Evolutionary conservation across 1,284 basidiomycete genomes (phyloP).

Genomic region (Ustilago nuda): DNA sequence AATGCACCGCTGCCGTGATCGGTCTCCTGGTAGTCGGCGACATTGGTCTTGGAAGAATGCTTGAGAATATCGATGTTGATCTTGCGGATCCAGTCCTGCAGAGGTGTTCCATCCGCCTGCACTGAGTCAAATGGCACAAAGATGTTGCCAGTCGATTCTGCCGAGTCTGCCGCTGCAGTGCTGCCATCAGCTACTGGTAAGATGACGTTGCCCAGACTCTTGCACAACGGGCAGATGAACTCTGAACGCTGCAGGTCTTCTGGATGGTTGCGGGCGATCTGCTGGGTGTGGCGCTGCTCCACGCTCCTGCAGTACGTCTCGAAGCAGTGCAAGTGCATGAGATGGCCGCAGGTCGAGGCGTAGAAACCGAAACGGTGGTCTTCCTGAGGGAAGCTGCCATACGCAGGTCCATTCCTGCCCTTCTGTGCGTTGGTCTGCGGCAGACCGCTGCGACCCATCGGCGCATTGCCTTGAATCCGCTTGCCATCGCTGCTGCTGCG

Average conservation of each 20-base stretch:
- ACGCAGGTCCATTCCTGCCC: slow-evolving; percentile 67
- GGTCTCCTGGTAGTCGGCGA: slow-evolving; percentile 58
- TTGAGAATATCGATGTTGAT: slow-evolving; percentile 69
- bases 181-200: slow-evolving; percentile 77
- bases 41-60: slow-evolving; percentile 54
- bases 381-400: slow-evolving; percentile 57
- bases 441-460: slow-evolving; percentile 28
- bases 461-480: slow-evolving; percentile 47
- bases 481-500: slow-evolving; percentile 53
- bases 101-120: slow-evolving; percentile 38
- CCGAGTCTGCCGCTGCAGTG: slow-evolving; percentile 4
- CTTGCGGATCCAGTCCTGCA: slow-evolving; percentile 67
- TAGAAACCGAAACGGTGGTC: slow-evolving; percentile 76
- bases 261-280: slow-evolving; percentile 92
- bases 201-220: slow-evolving; percentile 93
- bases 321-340: slow-evolving; percentile 98
- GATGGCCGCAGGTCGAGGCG: slow-evolving; percentile 90
- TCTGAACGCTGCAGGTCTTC: slow-evolving; percentile 92
- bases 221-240: slow-evolving; percentile 98
- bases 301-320: slow-evolving; percentile 88
- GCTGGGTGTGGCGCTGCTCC: slow-evolving; percentile 86
- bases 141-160: not conserved
- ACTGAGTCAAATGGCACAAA: slow-evolving; percentile 34
- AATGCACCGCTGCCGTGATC: slow-evolving; percentile 66
- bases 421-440: slow-evolving; percentile 13